These are phyloP conservation scores for Penicillium paradoxum DNA, from an alignment of 495 filamentous ascomycete species.

Conservation along the genomic window DNA sequence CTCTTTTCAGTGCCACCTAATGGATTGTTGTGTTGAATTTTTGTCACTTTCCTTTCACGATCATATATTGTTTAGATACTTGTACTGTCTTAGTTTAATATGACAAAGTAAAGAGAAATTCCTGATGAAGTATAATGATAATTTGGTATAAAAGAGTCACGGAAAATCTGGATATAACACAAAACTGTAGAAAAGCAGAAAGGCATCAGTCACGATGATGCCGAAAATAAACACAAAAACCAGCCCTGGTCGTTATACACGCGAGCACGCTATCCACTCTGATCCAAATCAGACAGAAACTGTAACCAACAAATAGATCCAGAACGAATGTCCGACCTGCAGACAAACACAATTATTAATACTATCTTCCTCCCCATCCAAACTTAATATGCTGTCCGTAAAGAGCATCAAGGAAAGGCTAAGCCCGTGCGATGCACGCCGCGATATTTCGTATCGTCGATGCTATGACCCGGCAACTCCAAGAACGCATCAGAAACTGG, in stretches of 20 bases:
- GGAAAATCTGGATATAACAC: too few relatives aligned
- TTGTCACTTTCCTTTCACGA: neutral
- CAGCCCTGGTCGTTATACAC: neutral
- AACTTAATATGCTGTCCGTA: neutral
- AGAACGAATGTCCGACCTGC: neutral
- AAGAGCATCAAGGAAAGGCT: slow-evolving; percentile 16
- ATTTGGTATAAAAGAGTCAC: too few relatives aligned
- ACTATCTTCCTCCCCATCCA: neutral
- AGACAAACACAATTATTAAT: neutral
- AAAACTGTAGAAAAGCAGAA: too few relatives aligned
- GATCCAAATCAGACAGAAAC: neutral
- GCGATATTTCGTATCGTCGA: slow-evolving; percentile 31
- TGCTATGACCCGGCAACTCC: slow-evolving; percentile 12
- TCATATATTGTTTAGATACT: neutral
- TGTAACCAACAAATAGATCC: neutral
- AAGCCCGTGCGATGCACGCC: slow-evolving; percentile 35
- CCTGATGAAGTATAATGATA: too few relatives aligned
- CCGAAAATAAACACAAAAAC: neutral
- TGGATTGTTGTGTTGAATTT: neutral
- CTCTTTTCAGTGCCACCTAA: neutral
- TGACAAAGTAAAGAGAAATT: too few relatives aligned
- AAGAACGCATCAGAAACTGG: neutral
- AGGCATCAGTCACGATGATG: too few relatives aligned
- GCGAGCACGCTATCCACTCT: neutral
- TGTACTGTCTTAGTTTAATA: too few relatives aligned